These are phyloP conservation scores for Liriodendron chinense DNA, from an alignment of 164 flowering plant genomes.

Conservation along the genomic window DNA sequence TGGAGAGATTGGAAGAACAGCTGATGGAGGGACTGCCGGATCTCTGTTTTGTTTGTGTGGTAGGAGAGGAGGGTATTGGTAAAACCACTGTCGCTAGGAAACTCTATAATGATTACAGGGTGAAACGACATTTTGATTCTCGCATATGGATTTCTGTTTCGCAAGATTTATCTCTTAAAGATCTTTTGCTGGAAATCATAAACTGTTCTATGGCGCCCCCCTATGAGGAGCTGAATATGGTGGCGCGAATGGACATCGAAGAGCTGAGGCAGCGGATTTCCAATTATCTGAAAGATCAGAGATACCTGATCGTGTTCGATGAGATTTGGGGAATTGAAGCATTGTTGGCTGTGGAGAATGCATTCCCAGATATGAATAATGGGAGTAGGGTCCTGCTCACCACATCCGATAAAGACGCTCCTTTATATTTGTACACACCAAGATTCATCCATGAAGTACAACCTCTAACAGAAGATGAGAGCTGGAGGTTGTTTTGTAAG, in stretches of 20 bases:
- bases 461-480: background rate
- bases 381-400: background rate
- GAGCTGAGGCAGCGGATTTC: background rate
- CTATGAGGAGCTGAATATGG: too few species aligned
- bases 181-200: background rate
- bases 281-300: background rate
- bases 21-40: background rate
- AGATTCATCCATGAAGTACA: too few species aligned
- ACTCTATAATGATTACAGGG: conserved; percentile 10
- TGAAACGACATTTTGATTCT: conserved; percentile 14
- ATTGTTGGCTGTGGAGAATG: background rate
- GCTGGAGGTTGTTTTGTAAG: background rate
- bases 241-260: background rate
- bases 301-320: background rate
- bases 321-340: background rate
- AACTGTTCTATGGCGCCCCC: background rate
- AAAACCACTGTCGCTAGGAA: conserved; percentile 31
- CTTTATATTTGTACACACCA: too few species aligned
- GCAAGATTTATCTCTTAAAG: background rate
- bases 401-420: background rate
- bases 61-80: background rate
- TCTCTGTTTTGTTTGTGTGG: conserved; percentile 14
- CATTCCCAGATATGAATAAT: background rate
- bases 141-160: conserved; percentile 16
- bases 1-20: background rate